Evolutionary conservation across 208 protist genomes (phyloP), one percentile per base, ranked within the genome.

Genomic region (Trypanosoma melophagium): DNA sequence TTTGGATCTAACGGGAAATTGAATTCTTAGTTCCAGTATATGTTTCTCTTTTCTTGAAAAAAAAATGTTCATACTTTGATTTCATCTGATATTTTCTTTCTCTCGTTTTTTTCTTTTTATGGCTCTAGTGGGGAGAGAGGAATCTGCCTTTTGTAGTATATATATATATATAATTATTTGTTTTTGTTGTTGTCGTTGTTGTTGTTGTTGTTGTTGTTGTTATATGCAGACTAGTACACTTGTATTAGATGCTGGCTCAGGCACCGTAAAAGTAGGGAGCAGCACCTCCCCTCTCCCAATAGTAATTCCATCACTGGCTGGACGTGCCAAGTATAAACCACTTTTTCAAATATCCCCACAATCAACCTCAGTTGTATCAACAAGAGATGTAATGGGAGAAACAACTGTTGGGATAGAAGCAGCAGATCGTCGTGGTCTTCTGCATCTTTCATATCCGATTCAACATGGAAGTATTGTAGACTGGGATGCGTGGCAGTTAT

Each of bases 371-470:
- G 38, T 47, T 4, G 13, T 5, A 69, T 35, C 28, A 35, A 7
- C 28, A 35, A 35, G 5, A 7, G 28, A 35, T 35, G 28, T 1
- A 5, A 35, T 35, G 35, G 51, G 49, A 47, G 8, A 14, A 47
- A n/a, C 61, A 25, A 8, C 42, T 45, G 71, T 79, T 19, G 78
- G 78, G 7, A 38, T 51, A 10, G 71, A 81, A 0, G 78, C 74
- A 9, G 81, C 59, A 24, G 52, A 67, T 13, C 74, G 79, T 31
- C 72, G 84, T 10, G 82, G 85, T 0, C 54, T 96, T 24, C 74
- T 96, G 28, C 74, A 73, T 10, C 76, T 95, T 21, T 58, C 49
- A 25, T 86, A 86, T 57, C 91, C 91, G 2, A 76, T 96, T 16
- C 80, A 92, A 41, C 71, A 91, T 54, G 89, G 89, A 35, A 56